Base-by-base conservation (phyloP, 2,329 filamentous ascomycete species). In the Hypoxylon sp. region DNA sequence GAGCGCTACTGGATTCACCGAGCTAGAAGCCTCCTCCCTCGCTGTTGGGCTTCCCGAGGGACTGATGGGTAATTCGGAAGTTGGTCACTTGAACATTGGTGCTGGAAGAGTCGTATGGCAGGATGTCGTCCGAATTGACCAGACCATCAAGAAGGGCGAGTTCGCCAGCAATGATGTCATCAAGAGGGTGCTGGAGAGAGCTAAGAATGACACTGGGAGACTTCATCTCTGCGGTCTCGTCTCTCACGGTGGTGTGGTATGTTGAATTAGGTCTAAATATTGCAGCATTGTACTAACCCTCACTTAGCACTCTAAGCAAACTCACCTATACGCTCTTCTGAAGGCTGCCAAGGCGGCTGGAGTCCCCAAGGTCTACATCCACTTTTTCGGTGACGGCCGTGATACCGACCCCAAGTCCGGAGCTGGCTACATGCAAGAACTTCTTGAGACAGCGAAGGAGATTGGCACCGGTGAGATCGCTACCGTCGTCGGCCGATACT, bases 41-140 rank as follows among this genome's bases (percentile, higher is more conserved):
- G 96, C 96, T 50, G 96, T 99, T 73, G 96, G 96, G 73, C 89
- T 99, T 59, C 96, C 96, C 19, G 94, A 99, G 80, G 96, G 96
- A 66, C 86, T 99, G 74, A 99, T 99, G 96, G 96, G 96, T 73
- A 99, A 99, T 87, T 97, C 93, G 75, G 96, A 99, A 83, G 96
- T 99, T 81, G 96, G 96, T 70, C 96, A 99, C 83, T 84, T 99
- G 85, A 99, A 99, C 87, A 98, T 99, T 80, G 96, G 96, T 77
- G 96, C 96, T 66, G 96, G 96, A 65, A 89, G 96, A 78, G 96
- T 99, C 69, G 96, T 99, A 77, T 99, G 96, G 96, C 96, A 99
- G 82, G 95, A 96, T 81, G 93, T 97, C 72, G 96, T 99, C 73
- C 92, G 96, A 77, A 99, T 99, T 83, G 96, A 98, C 82, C 91